Base-by-base conservation (phyloP, 208 protist genomes). In the Trypanosoma brucei region DNA sequence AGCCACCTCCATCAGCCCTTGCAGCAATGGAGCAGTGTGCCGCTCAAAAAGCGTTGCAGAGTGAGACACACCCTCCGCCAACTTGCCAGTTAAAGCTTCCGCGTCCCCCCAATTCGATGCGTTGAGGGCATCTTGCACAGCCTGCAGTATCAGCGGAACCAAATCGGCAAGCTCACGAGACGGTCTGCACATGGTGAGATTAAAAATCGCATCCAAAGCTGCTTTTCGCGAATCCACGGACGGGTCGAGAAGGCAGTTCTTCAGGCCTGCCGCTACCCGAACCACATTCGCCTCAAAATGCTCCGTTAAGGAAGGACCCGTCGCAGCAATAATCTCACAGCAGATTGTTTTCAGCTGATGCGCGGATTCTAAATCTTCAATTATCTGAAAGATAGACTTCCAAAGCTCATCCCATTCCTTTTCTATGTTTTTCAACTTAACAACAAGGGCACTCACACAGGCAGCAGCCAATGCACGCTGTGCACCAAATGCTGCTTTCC, bases 331-430 rank as follows among this genome's bases (percentile, higher is more conserved):
- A 22, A 94, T 88, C 55, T 91, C 79, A 65, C 83, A 94, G 64
- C 85, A 91, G 42, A 88, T 79, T 14, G 76, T 81, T 62, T 88
- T 86, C 2, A 91, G 64, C 61, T 76, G 70, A 6, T 40, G 51
- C 6, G 60, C 55, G 31, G 85, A 81, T 22, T 78, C 76, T 11
- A 54, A 45, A 3, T 79, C 73, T 38, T 72, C 58, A 52, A 94
- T 66, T 55, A 85, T 86, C 38, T 65, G 53, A 55, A 94, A 84
- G 45, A 92, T 67, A 60, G 59, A 88, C 35, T 80, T 63, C 88
- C 88, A 94, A 40, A 94, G 74, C 59, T 86, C 77, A 36, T 42
- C 65, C 86, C 88, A 94, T 57, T 81, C 69, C 62, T 92, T 73
- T 59, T 89, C 69, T 34, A 76, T 39, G 50, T 75, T 53, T 55